Base-by-base conservation (phyloP, 2,329 filamentous ascomycete genomes). In the Huntiella moniliformis region DNA sequence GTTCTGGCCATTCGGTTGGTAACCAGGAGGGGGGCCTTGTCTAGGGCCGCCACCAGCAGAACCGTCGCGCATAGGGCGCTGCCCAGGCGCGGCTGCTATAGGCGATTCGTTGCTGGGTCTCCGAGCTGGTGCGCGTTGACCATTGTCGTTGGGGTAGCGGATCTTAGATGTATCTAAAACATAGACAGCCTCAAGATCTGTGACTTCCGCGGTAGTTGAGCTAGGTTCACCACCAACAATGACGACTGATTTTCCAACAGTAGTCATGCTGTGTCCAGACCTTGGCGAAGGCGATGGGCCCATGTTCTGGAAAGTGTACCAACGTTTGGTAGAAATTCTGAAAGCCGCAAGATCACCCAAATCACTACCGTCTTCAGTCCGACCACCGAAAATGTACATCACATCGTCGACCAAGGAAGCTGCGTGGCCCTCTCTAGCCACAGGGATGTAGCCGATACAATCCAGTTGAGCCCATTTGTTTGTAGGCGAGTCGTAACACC, bases 291-390 rank as follows among this genome's bases (percentile, higher is more conserved):
- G 91, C 1, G 87, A 92, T 3, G 87, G 87, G 0, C 91, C 91
- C 91, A 98, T 98, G 58, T 98, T 98, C 58, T 98, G 91, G 63
- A 98, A 98, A 33, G 91, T 98, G 60, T 96, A 98, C 91, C 91
- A 98, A 50, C 91, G 76, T 52, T 84, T 78, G 8, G 86, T 86
- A 1, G 80, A 76, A 49, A 77, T 75, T 45, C 71, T 64, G 55
- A 77, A 77, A 1, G 91, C 91, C 2, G 91, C 88, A 38, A 98
- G 69, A 60, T 98, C 91, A 32, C 88, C 91, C 3, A 98, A 67
- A 58, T 98, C 91, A 22, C 79, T 75, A 1, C 91, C 91, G 54
- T 96, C 87, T 57, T 95, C 85, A 0, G 86, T 95, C 50, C 91
- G 81, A 38, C 91, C 91, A 54, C 92, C 92, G 60, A 98, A 98